Base-by-base conservation (phyloP, 345 rosid species). In the Arabis hirsuta region DNA sequence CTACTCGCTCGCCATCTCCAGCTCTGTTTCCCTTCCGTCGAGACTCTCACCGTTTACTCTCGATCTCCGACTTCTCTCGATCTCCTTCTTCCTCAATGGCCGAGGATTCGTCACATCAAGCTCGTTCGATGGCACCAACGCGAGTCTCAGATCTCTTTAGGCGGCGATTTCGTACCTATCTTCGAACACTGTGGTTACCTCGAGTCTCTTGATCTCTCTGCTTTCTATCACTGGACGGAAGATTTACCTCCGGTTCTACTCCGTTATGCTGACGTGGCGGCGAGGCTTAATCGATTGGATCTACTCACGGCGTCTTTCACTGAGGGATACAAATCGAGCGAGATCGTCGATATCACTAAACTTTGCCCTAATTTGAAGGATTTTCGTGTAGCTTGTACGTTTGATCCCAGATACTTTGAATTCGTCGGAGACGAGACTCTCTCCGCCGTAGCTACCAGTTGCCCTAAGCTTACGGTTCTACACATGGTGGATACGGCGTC, bases 71-170 rank as follows among this genome's bases (percentile, higher is more conserved):
- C 45, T 6, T 82, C 85, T 1, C 87, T 88, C 60, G 78, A 80
- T 55, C 52, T 83, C 9, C 71, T 95, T 0, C 86, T 84, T 43
- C 89, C 83, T 10, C 88, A 81, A 44, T 91, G 99, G 99, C 96
- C 90, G 2, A 22, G 31, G 0, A 69, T 90, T 68, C 69, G 74
- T 52, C 84, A 38, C 64, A 73, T 95, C 74, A 85, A 87, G 79
- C 84, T 92, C 12, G 79, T 95, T 9, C 91, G 98, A 1, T 95
- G 98, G 99, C 98, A 95, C 20, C 98, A 71, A 55, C 84, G 98
- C 42, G 78, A 78, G 5, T 52, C 81, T 8, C 80, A 76, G 43
- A 65, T 62, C 36, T 75, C 76, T 9, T 7, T 46, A 0, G 97
- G 96, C 0, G 88, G 87, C 27, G 98, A 91, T 53, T 81, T 95